A percentile compares a stretch with the other conserved stretches of the same genome.
Evolutionary conservation across 2,329 filamentous ascomycete species (phyloP).

Genomic region (Triangularia setosa): DNA sequence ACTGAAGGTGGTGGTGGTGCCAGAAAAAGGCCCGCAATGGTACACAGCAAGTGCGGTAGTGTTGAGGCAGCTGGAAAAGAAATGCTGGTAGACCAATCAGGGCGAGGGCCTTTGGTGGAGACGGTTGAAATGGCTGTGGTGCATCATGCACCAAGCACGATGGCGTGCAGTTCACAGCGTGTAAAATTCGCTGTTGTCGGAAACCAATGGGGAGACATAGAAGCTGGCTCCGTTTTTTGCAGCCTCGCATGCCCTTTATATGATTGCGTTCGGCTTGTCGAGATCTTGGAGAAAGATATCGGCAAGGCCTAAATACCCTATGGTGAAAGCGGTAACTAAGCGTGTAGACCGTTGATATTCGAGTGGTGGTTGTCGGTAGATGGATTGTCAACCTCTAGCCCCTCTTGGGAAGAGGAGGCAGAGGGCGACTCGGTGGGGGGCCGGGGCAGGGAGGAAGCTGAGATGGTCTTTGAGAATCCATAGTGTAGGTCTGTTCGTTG

Average conservation of each 20-base stretch:
- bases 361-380: not conserved
- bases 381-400: constrained; percentile 36
- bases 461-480: constrained; percentile 59
- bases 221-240: constrained; percentile 9
- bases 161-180: constrained; percentile 23
- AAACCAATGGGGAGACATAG: constrained; percentile 17
- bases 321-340: constrained; percentile 14
- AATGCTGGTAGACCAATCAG: constrained; percentile 17
- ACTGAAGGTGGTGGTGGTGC: constrained; percentile 8
- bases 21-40: constrained; percentile 2
- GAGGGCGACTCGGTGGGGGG: constrained; percentile 60
- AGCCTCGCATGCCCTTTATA: constrained; percentile 16
- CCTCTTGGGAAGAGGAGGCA: constrained; percentile 62
- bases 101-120: not conserved
- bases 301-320: constrained; percentile 16
- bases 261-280: constrained; percentile 16
- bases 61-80: constrained; percentile 1
- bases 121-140: constrained; percentile 12
- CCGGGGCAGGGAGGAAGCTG: constrained; percentile 65
- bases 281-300: constrained; percentile 8
- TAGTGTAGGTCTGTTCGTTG: constrained; percentile 31
- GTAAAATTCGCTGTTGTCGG: constrained; percentile 9
- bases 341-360: constrained; percentile 17
- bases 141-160: constrained; percentile 19
- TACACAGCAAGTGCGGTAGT: constrained; percentile 17